Percentiles rank a stretch among this genome's conserved stretches.
Conservation (phyloP, 2,329 filamentous ascomycete species). For the Aspergillus carbonarius region DNA sequence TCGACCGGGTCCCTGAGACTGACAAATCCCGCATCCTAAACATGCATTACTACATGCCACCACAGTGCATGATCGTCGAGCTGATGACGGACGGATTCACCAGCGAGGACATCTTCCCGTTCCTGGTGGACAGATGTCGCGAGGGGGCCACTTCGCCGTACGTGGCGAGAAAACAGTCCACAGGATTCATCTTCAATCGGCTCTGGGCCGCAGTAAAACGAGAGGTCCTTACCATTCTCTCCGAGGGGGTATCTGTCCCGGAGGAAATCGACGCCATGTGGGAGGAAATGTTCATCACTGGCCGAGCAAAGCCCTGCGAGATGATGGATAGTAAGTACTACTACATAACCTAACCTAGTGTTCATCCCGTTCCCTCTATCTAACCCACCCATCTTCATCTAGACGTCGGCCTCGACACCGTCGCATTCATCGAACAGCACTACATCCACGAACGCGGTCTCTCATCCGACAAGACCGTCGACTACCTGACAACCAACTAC, state of each 20-base stretch:
- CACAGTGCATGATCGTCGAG: conserved; percentile 48
- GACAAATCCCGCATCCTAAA: conserved; percentile 48
- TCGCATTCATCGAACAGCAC: conserved; percentile 54
- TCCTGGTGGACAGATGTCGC: conserved; percentile 42
- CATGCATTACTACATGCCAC: conserved; percentile 56
- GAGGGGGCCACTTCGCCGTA: conserved; percentile 47
- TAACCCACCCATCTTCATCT: too few relatives aligned
- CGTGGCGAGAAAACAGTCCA: conserved; percentile 50
- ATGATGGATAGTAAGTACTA: conserved; percentile 47
- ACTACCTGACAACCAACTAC: conserved; percentile 49
- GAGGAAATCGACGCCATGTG: conserved; percentile 53
- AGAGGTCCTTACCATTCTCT: conserved; percentile 50
- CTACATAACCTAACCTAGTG: background rate
- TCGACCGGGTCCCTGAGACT: conserved; percentile 41
- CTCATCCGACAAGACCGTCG: conserved; percentile 39
- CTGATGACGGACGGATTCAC: conserved; percentile 56
- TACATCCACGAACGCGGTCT: conserved; percentile 53
- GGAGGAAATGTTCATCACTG: conserved; percentile 40
- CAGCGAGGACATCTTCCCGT: conserved; percentile 43
- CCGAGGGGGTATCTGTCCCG: conserved; percentile 51
- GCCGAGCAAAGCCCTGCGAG: conserved; percentile 32
- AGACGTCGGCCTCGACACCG: conserved; percentile 54
- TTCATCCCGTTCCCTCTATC: background rate
- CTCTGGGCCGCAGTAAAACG: conserved; percentile 59
- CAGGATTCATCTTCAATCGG: conserved; percentile 56